Percentiles rank a stretch among this genome's conserved stretches.
Conservation (phyloP, 306 rosid genomes). For the Glycine tomentella region DNA sequence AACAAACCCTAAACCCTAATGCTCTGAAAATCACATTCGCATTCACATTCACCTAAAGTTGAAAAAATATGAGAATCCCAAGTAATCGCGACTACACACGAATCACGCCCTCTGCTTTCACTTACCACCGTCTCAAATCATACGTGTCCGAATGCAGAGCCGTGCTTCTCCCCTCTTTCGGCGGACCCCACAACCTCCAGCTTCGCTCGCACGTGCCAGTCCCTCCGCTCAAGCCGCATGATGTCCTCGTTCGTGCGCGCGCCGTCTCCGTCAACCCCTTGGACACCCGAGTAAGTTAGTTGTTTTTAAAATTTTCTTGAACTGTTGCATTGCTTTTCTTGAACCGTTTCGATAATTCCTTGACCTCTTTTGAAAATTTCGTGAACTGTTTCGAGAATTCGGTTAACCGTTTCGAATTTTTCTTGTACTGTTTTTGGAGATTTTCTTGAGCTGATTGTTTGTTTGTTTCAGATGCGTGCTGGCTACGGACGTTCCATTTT, state of each 20-base stretch:
- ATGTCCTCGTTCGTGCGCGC: constrained; percentile 62
- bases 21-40: neutral
- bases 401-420: neutral
- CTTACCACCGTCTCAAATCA: neutral
- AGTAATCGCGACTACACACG: constrained; percentile 14
- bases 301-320: neutral
- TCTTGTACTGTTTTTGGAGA: neutral
- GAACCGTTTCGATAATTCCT: no score
- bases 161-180: constrained; percentile 76
- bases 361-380: neutral
- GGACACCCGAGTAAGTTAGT: constrained; percentile 78
- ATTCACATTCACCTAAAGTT: neutral
- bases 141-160: constrained; percentile 70
- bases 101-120: constrained; percentile 44
- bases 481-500: constrained; percentile 93
- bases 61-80: constrained; percentile 43
- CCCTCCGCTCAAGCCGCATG: constrained; percentile 69
- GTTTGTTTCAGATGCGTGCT: constrained; percentile 70
- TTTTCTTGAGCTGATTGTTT: neutral
- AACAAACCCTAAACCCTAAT: neutral
- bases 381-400: neutral
- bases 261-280: constrained; percentile 91
- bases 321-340: neutral
- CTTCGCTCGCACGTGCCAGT: constrained; percentile 57
- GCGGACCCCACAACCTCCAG: constrained; percentile 76